Conservation (phyloP, 2,329 filamentous ascomycete species). For the Rhinocladiella mackenziei region DNA sequence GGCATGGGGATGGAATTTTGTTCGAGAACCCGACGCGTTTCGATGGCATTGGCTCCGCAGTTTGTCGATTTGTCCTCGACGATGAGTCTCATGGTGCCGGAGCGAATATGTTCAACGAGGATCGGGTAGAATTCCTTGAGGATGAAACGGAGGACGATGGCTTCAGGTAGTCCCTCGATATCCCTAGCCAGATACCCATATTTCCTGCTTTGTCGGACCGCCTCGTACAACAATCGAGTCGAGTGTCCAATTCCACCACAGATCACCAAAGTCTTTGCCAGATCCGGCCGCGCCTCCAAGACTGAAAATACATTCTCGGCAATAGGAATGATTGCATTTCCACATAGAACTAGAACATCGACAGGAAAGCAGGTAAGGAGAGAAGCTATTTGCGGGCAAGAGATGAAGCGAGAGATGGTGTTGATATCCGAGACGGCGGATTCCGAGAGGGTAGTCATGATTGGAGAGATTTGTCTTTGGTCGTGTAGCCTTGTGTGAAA, state of each 20-base stretch:
- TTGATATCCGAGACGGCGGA: slow-evolving; percentile 32
- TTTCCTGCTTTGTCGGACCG: slow-evolving; percentile 35
- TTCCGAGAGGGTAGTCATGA: slow-evolving; percentile 4
- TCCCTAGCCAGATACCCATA: slow-evolving; percentile 31
- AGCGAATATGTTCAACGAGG: slow-evolving; percentile 24
- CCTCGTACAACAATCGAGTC: slow-evolving; percentile 42
- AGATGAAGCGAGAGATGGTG: slow-evolving; percentile 32
- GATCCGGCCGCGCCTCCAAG: slow-evolving; percentile 31
- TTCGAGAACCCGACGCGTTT: slow-evolving; percentile 38
- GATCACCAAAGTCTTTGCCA: slow-evolving; percentile 39
- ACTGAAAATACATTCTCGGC: slow-evolving; percentile 37
- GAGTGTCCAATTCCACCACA: slow-evolving; percentile 48
- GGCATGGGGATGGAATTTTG: slow-evolving; percentile 27
- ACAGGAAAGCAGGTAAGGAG: slow-evolving; percentile 28
- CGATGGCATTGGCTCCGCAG: slow-evolving; percentile 44
- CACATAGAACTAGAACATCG: slow-evolving; percentile 42
- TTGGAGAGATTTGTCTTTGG: no score
- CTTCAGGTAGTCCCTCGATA: slow-evolving; percentile 39
- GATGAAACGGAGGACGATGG: slow-evolving; percentile 39
- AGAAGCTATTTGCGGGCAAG: slow-evolving; percentile 29
- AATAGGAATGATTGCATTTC: slow-evolving; percentile 38
- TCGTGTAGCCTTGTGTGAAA: no score
- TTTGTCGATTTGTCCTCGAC: slow-evolving; percentile 47
- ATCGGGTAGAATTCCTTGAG: slow-evolving; percentile 30
- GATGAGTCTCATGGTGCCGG: slow-evolving; percentile 34